Percentiles rank a stretch among this genome's conserved stretches.
These are phyloP conservation scores for Phytophthora sansomeana DNA, from an alignment of 352 stramenopile species.

Conservation along the genomic window DNA sequence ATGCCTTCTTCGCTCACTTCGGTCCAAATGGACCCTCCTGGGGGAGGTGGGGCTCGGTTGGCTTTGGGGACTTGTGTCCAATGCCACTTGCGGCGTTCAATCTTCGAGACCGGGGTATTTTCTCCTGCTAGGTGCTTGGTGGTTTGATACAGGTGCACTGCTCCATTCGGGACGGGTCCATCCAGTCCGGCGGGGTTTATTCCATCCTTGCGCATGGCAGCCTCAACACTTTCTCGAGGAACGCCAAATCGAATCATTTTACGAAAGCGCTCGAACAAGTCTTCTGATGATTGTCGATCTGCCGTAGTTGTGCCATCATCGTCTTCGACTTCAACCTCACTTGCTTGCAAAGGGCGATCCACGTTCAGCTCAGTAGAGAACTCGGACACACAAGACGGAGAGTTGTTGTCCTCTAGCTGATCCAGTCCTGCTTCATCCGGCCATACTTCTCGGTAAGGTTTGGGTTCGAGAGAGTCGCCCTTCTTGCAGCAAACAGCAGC, in stretches of 20 bases:
- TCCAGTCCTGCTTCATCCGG: background rate
- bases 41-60: constrained; percentile 19
- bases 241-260: constrained; percentile 41
- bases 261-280: constrained; percentile 25
- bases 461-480: constrained; percentile 32
- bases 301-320: background rate
- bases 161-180: constrained; percentile 2
- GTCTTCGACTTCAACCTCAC: constrained; percentile 1
- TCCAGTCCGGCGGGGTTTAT: constrained; percentile 28
- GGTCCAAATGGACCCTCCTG: constrained; percentile 29
- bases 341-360: background rate
- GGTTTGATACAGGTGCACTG: background rate
- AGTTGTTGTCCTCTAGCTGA: background rate
- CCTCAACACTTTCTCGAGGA: constrained; percentile 29
- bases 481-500: constrained; percentile 13
- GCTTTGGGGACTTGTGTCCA: constrained; percentile 25
- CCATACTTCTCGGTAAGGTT: background rate
- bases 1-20: constrained; percentile 15
- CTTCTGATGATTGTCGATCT: constrained; percentile 6
- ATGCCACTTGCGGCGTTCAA: constrained; percentile 33
- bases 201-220: constrained; percentile 33
- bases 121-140: background rate
- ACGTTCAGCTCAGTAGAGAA: background rate
- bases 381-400: background rate
- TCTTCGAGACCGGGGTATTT: background rate